These are phyloP conservation scores for Halophytophthora polymorphica DNA, from an alignment of 352 stramenopile genomes.

Conservation along the genomic window DNA sequence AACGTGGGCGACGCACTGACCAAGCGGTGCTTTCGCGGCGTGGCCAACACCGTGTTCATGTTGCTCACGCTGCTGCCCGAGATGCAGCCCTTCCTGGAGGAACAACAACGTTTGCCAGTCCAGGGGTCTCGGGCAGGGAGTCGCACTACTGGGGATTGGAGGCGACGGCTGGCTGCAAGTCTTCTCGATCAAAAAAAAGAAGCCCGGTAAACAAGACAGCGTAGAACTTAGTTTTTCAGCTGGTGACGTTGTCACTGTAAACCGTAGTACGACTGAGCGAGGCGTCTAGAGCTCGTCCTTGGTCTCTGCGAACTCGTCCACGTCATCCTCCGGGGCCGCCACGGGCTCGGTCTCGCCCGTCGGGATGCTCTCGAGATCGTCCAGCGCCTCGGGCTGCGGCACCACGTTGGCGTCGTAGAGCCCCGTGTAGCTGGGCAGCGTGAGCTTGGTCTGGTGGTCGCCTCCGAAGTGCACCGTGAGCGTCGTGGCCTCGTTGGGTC, in stretches of 20 bases:
- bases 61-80: constrained; percentile 68
- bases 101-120: too few species aligned
- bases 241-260: too few species aligned
- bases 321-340: constrained; percentile 22
- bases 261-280: too few species aligned
- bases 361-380: constrained; percentile 25
- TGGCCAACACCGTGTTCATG: constrained; percentile 86
- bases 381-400: constrained; percentile 25
- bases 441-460: constrained; percentile 67
- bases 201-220: too few species aligned
- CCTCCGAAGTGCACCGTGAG: constrained; percentile 74
- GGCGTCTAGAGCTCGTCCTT: constrained; percentile 54
- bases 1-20: constrained; percentile 75
- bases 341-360: constrained; percentile 16
- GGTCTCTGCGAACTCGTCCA: constrained; percentile 56
- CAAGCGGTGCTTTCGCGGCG: constrained; percentile 66
- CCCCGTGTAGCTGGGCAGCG: constrained; percentile 55
- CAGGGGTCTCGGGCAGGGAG: too few species aligned
- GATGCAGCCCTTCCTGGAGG: constrained; percentile 79
- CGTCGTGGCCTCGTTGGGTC: constrained; percentile 51
- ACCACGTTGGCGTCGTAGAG: constrained; percentile 67
- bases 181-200: too few species aligned
- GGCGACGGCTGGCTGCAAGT: too few species aligned
- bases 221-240: too few species aligned
- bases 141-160: too few species aligned